Percentiles rank a stretch among this genome's conserved stretches.
Conservation (phyloP, 108 stramenopile genomes). For the Stephanodiscus triporus region DNA sequence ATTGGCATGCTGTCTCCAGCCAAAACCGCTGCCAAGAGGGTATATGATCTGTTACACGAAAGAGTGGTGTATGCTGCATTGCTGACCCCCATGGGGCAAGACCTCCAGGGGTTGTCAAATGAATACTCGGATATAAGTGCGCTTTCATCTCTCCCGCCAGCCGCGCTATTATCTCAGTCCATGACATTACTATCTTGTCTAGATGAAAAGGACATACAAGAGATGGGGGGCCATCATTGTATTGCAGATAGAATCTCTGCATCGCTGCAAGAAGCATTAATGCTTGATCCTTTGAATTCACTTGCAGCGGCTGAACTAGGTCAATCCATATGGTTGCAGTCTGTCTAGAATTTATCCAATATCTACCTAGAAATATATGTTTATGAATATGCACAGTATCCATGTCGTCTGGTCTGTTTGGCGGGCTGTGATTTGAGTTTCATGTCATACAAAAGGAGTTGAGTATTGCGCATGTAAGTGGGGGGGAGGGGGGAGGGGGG, state of each 20-base stretch:
- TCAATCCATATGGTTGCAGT: no score
- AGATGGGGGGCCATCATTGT: constrained; percentile 13
- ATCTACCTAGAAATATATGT: no score
- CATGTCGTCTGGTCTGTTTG: no score
- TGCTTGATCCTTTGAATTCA: constrained; percentile 30
- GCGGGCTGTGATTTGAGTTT: no score
- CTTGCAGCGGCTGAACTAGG: constrained; percentile 15
- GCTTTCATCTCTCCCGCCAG: constrained; percentile 30
- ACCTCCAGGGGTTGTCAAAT: constrained; percentile 15
- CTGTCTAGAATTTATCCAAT: no score
- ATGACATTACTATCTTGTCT: constrained; percentile 38
- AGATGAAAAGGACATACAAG: constrained; percentile 8
- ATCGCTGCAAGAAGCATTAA: constrained; percentile 16
- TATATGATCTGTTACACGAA: constrained; percentile 21
- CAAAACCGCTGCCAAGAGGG: constrained; percentile 35
- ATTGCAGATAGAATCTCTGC: background rate
- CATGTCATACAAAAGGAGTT: no score
- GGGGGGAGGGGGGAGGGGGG: no score
- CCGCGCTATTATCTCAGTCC: constrained; percentile 31
- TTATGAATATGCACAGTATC: no score
- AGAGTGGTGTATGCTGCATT: constrained; percentile 33
- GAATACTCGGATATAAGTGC: constrained; percentile 41
- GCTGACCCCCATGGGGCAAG: constrained; percentile 24
- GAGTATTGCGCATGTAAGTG: no score
- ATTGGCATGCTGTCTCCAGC: constrained; percentile 6